These are phyloP conservation scores for Naumovozyma dairenensis DNA, from an alignment of 805 yeast species.

Conservation along the genomic window DNA sequence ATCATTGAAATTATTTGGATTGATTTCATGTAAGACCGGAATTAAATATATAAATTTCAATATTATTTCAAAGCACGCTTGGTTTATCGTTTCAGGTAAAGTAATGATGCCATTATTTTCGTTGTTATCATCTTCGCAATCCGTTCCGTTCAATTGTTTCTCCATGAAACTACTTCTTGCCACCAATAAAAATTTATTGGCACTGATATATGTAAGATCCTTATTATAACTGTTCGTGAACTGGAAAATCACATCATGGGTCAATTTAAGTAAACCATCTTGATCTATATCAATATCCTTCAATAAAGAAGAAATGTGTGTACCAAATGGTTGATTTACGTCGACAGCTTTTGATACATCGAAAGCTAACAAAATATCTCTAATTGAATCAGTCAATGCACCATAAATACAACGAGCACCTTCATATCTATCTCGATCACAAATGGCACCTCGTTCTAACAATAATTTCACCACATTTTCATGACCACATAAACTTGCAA, in stretches of 20 bases:
- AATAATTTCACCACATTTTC: constrained; percentile 49
- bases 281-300: constrained; percentile 10
- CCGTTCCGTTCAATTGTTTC: constrained; percentile 10
- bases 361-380: constrained; percentile 46
- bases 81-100: neutral
- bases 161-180: constrained; percentile 30
- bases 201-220: constrained; percentile 7
- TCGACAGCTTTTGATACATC: constrained; percentile 66
- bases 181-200: constrained; percentile 36
- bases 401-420: constrained; percentile 75
- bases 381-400: constrained; percentile 58
- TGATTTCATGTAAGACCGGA: constrained; percentile 33
- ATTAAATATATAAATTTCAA: constrained; percentile 31
- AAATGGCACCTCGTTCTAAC: constrained; percentile 58
- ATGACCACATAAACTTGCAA: constrained; percentile 73
- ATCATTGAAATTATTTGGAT: constrained; percentile 19
- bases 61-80: constrained; percentile 13
- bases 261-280: too few relatives aligned
- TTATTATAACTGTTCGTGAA: constrained; percentile 6
- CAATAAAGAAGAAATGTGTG: constrained; percentile 44
- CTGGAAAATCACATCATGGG: constrained; percentile 23
- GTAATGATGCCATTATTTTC: neutral
- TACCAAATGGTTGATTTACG: constrained; percentile 59
- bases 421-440: constrained; percentile 74
- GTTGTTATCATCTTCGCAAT: neutral